phyloP scores from a whole-genome alignment of 2,329 filamentous ascomycete species.

The Epichloe glyceriae region DNA sequence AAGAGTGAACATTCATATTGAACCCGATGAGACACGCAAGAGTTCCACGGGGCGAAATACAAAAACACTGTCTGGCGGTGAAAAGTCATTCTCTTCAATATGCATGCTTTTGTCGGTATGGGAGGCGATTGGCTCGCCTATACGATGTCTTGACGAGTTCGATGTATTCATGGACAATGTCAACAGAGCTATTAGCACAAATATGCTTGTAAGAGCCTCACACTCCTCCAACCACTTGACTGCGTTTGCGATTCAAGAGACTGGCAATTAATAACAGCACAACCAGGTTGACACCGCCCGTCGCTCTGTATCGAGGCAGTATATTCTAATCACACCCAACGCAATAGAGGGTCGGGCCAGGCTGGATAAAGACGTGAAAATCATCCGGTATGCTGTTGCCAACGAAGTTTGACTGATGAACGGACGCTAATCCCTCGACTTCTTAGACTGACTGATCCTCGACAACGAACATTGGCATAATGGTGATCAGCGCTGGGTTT shows the following conservation, averaged over 20 bases:
- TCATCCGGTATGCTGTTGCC: conserved; percentile 47
- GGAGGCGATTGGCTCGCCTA: conserved; percentile 95
- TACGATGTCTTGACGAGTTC: conserved; percentile 93
- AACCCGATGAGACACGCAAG: conserved; percentile 56
- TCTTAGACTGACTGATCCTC: conserved; percentile 43
- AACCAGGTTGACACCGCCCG: conserved; percentile 70
- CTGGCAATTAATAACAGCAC: conserved; percentile 3
- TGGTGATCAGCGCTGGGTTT: not conserved
- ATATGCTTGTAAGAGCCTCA: conserved; percentile 62
- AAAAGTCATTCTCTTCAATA: conserved; percentile 96
- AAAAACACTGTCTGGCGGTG: conserved; percentile 86
- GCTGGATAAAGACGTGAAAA: conserved; percentile 58
- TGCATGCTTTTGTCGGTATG: conserved; percentile 86
- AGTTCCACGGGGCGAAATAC: conserved; percentile 64
- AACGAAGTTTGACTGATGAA: not conserved
- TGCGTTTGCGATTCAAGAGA: not conserved
- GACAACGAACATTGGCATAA: conserved; percentile 34
- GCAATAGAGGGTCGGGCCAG: conserved; percentile 51
- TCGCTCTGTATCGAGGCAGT: conserved; percentile 79
- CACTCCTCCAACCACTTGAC: not conserved
- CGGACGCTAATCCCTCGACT: not conserved
- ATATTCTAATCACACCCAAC: conserved; percentile 92
- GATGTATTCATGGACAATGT: conserved; percentile 99
- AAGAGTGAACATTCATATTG: conserved; percentile 64
- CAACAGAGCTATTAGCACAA: conserved; percentile 84